Evolutionary conservation across 805 yeast species (phyloP).

Genomic region (Barnettozyma pratensis): DNA sequence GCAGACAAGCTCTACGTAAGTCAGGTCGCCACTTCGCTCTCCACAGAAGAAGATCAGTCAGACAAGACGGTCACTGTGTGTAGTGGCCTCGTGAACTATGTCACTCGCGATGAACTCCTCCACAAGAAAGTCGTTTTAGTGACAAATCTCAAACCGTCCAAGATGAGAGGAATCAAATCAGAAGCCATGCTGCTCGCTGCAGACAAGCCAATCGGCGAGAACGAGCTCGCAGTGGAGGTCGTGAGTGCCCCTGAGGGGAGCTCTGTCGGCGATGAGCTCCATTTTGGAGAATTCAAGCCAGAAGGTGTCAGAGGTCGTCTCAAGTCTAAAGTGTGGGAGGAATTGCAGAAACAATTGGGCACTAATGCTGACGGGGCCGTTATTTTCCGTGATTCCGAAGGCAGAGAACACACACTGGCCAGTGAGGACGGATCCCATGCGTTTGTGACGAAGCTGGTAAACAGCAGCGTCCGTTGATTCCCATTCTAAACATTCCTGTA

Average conservation of each 20-base stretch:
- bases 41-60: conserved; percentile 7
- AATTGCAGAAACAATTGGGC: conserved; percentile 6
- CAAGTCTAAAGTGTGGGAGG: conserved; percentile 13
- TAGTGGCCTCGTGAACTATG: conserved; percentile 49
- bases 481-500: too few relatives aligned
- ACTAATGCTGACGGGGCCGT: conserved; percentile 8
- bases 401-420: not conserved
- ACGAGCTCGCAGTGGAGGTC: conserved; percentile 34
- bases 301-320: conserved; percentile 1
- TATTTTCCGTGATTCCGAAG: conserved; percentile 3
- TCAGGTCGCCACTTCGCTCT: conserved; percentile 25
- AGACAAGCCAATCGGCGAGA: conserved; percentile 21
- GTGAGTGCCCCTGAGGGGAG: conserved; percentile 40
- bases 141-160: conserved; percentile 54
- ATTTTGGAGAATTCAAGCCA: conserved; percentile 28
- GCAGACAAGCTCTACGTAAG: conserved; percentile 61
- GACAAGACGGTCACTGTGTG: conserved; percentile 39
- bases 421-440: not conserved
- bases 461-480: not conserved
- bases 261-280: conserved; percentile 34
- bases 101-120: conserved; percentile 35
- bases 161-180: conserved; percentile 57
- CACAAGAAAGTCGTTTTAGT: conserved; percentile 45
- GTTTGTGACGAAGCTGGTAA: not conserved
- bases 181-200: conserved; percentile 71